phyloP scores from a whole-genome alignment of 352 stramenopile species.

The Globisporangium ultimum region DNA sequence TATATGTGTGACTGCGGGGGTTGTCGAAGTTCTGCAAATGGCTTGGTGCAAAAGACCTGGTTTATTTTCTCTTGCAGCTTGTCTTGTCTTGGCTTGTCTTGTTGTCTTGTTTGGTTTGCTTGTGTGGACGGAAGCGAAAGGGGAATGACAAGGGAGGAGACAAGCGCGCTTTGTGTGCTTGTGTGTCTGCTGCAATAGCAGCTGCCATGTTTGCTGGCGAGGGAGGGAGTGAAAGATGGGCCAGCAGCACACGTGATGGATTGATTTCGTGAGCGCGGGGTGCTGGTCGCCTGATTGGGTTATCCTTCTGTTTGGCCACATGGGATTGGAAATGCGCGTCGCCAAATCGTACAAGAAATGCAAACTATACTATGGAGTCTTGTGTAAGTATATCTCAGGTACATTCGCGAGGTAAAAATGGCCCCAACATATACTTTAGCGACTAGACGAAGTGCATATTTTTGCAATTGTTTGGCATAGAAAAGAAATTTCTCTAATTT shows the following conservation, averaged over 20 bases:
- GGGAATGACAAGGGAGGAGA: background rate
- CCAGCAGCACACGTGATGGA: background rate
- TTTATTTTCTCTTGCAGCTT: too few relatives aligned
- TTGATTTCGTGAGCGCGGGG: constrained; percentile 9
- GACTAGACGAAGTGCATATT: background rate
- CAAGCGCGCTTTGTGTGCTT: background rate
- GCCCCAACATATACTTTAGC: background rate
- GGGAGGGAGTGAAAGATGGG: background rate
- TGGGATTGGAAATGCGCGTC: background rate
- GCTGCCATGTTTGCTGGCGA: background rate
- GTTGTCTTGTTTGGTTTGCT: background rate
- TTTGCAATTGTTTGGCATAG: background rate
- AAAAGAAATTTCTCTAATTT: too few relatives aligned
- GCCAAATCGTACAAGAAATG: background rate
- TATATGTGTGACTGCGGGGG: background rate
- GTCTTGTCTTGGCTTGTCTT: background rate
- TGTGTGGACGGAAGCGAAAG: constrained; percentile 1
- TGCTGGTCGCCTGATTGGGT: constrained; percentile 2
- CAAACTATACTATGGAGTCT: background rate
- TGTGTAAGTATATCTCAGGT: background rate
- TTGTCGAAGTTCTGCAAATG: background rate
- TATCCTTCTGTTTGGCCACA: constrained; percentile 2
- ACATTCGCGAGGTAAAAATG: background rate
- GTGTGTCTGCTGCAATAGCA: background rate
- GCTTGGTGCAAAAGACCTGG: background rate